Evolutionary conservation across 768 basidiomycete genomes (phyloP).

Genomic region (Tulasnella sp.): DNA sequence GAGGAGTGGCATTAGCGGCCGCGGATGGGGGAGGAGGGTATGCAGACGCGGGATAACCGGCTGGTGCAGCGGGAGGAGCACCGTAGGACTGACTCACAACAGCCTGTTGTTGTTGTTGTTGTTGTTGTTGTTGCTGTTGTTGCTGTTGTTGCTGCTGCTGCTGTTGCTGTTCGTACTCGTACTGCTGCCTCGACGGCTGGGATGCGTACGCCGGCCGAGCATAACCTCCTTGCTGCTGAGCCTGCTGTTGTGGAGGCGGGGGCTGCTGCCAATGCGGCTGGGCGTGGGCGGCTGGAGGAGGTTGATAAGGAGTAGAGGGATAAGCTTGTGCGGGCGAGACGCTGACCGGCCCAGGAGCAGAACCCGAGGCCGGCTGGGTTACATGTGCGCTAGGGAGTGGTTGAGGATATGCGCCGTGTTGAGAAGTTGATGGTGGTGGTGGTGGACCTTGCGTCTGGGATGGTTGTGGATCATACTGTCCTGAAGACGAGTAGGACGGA

Average conservation of each 20-base stretch:
- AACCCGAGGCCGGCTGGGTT: too few relatives aligned
- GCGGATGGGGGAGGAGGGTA: neutral
- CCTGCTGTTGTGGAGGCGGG: neutral
- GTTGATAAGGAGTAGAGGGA: too few relatives aligned
- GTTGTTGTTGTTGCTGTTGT: slow-evolving; percentile 1
- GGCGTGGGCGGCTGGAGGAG: too few relatives aligned
- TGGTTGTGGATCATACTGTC: neutral
- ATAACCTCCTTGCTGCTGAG: slow-evolving; percentile 1
- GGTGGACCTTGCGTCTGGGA: neutral
- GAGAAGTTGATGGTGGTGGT: neutral
- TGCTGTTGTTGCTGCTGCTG: slow-evolving; percentile 4
- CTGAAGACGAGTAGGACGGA: neutral
- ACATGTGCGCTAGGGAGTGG: neutral
- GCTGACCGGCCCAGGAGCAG: too few relatives aligned
- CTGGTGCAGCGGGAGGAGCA: neutral
- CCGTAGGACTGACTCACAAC: neutral
- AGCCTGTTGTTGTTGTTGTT: neutral
- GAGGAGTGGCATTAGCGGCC: neutral
- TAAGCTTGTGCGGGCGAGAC: too few relatives aligned
- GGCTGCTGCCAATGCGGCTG: neutral
- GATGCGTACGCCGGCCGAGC: neutral
- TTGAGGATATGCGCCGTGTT: neutral
- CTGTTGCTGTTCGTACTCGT: slow-evolving; percentile 12
- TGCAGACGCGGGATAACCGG: neutral
- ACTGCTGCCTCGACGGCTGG: neutral